phyloP scores from a whole-genome alignment of 1,284 basidiomycete genomes.

The Ustilago loliicola region DNA sequence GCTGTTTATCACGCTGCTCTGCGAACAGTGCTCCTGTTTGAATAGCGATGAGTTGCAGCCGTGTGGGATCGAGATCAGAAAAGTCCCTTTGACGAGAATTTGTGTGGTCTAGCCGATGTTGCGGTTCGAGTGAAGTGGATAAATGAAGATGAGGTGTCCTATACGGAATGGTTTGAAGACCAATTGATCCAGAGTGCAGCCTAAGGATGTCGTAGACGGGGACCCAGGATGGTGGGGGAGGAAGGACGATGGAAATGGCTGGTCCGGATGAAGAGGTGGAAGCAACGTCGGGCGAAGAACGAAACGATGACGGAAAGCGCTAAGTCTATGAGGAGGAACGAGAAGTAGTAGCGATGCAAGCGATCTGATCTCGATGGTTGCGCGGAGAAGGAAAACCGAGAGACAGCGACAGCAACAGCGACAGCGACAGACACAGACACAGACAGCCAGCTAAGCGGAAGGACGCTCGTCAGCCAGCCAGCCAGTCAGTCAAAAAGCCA shows the following conservation, averaged over 20 bases:
- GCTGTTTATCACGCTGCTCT: not conserved
- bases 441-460: constrained; percentile 2
- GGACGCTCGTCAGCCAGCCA: not conserved
- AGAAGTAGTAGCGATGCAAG: constrained; percentile 4
- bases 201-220: not conserved
- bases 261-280: not conserved
- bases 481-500: too few relatives aligned
- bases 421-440: not conserved
- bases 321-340: not conserved
- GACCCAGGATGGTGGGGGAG: constrained; percentile 14
- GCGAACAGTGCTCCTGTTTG: not conserved
- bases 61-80: not conserved
- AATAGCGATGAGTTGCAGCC: not conserved
- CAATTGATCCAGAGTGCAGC: not conserved
- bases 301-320: not conserved
- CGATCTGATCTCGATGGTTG: not conserved
- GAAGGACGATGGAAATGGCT: not conserved
- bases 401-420: too few relatives aligned
- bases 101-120: not conserved
- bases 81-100: not conserved
- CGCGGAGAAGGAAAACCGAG: constrained; percentile 5
- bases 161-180: not conserved
- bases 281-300: not conserved
- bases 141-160: not conserved
- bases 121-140: not conserved